Base-by-base conservation (phyloP, 345 rosid genomes). In the Pistacia atlantica region DNA sequence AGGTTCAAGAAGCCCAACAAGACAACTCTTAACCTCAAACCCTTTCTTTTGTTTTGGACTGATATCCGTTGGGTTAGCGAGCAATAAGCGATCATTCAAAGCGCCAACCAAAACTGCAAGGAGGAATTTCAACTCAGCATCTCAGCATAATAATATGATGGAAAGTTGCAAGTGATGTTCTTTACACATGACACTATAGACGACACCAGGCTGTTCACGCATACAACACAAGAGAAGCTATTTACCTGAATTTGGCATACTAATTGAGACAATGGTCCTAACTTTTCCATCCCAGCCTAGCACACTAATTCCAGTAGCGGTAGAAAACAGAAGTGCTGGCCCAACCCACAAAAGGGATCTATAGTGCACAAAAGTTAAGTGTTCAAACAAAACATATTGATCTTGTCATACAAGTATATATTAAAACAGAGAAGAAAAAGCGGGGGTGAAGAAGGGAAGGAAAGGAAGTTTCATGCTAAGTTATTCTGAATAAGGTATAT, bases 301-400 rank as follows among this genome's bases (percentile, higher is more conserved):
- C 75, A 96, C 48, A 79, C 97, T 83, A 71, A 93, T 80, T 71
- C 93, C 86, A 78, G 98, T 90, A 58, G 97, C 87, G 60, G 97
- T 96, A 70, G 98, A 93, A 87, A 92, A 96, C 62, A 93, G 90
- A 85, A 96, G 93, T 63, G 98, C 97, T 69, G 99, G 98, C 64
- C 99, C 99, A 84, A 92, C 86, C 99, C 99, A 96, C 76, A 96
- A 83, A 80, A 93, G 90, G 77, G 98, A 93, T 92, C 99, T 93
- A 77, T 83, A 91, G 97, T 92, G 82, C 52, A 42, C 80, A 77
- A 48, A 70, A 67, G 93, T 91, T 89, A 91, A 96, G 95, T 55
- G 67, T 52, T 80, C 67, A 77, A 67, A 81, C 79, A 71, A 77
- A 80, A 58, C 22, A 69, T 35, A 52, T 57, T 35, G 58, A 75